Percentiles rank a stretch among this genome's conserved stretches.
Evolutionary conservation across 306 rosid genomes (phyloP).

Genomic region (Glycine tomentella): DNA sequence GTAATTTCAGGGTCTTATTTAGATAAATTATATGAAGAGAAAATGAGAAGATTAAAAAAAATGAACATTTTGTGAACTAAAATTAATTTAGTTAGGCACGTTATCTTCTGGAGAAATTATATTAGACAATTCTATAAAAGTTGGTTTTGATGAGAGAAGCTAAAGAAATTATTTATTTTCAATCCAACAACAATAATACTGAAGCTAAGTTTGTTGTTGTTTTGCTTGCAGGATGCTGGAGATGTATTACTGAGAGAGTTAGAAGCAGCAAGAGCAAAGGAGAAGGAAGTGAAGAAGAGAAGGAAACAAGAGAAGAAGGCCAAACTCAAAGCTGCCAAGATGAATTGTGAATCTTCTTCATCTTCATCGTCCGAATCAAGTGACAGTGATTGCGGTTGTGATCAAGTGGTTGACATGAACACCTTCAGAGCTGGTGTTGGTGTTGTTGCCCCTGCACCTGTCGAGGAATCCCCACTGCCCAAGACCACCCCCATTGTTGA

Average conservation of each 20-base stretch:
- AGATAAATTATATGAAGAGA: no score
- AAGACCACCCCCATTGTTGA: constrained; percentile 24
- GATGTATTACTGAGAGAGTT: constrained; percentile 61
- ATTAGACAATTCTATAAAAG: no score
- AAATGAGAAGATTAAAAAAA: no score
- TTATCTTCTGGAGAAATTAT: background rate
- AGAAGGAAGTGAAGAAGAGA: constrained; percentile 68
- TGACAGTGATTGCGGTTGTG: constrained; percentile 70
- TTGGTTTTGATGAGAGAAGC: background rate
- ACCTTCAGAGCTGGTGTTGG: constrained; percentile 43
- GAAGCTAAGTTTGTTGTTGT: background rate
- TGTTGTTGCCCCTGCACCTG: constrained; percentile 37
- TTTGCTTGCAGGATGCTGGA: constrained; percentile 56
- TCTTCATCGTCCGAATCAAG: constrained; percentile 82
- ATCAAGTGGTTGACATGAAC: constrained; percentile 55
- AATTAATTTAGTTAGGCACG: no score
- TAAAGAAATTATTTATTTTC: no score
- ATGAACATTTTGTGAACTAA: no score
- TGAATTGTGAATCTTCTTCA: constrained; percentile 57
- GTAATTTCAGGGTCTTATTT: no score
- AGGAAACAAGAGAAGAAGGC: constrained; percentile 68
- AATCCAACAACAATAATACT: background rate
- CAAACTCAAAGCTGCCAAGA: constrained; percentile 55
- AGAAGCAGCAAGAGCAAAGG: constrained; percentile 61
- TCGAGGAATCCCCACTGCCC: constrained; percentile 30